Conservation (phyloP, 805 yeast genomes). For the Wickerhamiella sergipiensis region DNA sequence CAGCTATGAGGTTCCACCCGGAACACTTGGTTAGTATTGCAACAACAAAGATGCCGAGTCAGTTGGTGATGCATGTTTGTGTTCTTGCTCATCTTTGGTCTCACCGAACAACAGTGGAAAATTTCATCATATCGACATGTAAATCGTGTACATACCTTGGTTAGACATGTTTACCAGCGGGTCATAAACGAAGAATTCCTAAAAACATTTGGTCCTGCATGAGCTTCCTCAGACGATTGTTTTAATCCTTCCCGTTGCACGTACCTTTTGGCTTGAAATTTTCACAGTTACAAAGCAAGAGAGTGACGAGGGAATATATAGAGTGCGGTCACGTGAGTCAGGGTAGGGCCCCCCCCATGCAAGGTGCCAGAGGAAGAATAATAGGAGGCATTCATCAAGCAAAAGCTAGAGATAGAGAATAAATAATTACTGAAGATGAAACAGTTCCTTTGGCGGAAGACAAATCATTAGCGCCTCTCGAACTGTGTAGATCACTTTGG, state of each 20-base stretch:
- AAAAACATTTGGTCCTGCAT: constrained; percentile 20
- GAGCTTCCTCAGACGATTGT: constrained; percentile 18
- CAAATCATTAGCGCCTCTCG: not conserved
- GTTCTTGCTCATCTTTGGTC: constrained; percentile 11
- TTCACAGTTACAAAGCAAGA: not conserved
- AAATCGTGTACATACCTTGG: not conserved
- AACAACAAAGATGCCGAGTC: constrained; percentile 5
- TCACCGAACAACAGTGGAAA: constrained; percentile 10
- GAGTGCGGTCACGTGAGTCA: too few species aligned
- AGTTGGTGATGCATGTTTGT: constrained; percentile 23
- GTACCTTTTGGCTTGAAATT: not conserved
- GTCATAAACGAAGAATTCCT: constrained; percentile 24
- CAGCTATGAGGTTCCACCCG: not conserved
- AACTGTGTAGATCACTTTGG: not conserved
- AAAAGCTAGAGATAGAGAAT: too few species aligned
- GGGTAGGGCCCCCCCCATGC: too few species aligned
- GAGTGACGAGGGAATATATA: too few species aligned
- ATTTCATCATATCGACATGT: constrained; percentile 1
- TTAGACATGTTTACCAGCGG: constrained; percentile 2
- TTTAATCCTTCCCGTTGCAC: constrained; percentile 15
- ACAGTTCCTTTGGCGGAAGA: not conserved
- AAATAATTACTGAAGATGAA: not conserved
- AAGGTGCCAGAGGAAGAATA: too few species aligned
- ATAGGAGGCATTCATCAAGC: too few species aligned
- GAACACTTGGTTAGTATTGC: constrained; percentile 2